Base-by-base conservation (phyloP, 371 early-diverging fungal species). In the Entomophthora muscae region DNA sequence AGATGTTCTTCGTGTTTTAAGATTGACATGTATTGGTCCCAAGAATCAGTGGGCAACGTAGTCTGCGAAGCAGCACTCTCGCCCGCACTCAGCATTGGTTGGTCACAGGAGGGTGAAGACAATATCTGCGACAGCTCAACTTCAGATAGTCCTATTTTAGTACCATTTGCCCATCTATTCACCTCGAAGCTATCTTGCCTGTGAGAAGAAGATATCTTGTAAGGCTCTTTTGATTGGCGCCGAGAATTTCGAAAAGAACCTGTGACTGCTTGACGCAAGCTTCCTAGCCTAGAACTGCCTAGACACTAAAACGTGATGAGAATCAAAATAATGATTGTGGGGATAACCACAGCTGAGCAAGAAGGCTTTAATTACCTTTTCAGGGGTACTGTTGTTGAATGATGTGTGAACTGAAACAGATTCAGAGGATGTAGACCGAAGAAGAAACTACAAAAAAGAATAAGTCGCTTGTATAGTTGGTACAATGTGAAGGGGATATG, bases 21-120 rank as follows among this genome's bases (percentile, higher is more conserved):
- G 42, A 61, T 53, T 17, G 61, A 52, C 32, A 61, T 53, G 42
- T 52, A 63, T 51, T 32, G 33, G 60, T 59, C 21, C 51, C 52
- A 42, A 54, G 52, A 51, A 59, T 55, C 62, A 30, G 63, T 32
- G 57, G 57, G 54, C 17, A 32, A 17, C 10, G 42, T 42, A 42
- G 42, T 5, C 42, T 5, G 42, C 5, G 42, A 42, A 5, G 42
- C 42, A 5, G 42, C 42, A 17, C 42, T 42, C 5, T 17, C 10
- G 10, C 17, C 42, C 42, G 42, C 42, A 17, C 42, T 17, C 10
- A 42, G 42, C 42, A 17, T 5, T 42, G 42, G 42, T 5, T 5
- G 42, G 17, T 42, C 42, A 5, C 42, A 17, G 10, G 42, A 17
- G 42, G 42, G 42, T 17, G 42, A 42, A 17, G 42, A 42, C 42